Evolutionary conservation across 805 yeast genomes (phyloP).

Genomic region (Starmerella geochares): DNA sequence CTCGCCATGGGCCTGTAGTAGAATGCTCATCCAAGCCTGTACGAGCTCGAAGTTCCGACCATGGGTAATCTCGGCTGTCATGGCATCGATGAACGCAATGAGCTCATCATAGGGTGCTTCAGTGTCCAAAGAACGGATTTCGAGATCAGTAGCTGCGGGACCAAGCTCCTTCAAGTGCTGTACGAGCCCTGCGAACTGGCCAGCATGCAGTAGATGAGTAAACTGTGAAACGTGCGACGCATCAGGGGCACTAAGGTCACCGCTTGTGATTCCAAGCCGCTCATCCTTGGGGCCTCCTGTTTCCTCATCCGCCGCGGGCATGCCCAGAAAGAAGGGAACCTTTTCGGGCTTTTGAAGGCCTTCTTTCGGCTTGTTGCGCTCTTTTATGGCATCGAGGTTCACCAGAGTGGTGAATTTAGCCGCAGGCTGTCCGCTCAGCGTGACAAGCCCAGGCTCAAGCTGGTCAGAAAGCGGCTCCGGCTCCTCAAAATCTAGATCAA

Average conservation of each 20-base stretch:
- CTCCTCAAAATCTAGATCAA: conserved; percentile 31
- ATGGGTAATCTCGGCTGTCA: conserved; percentile 46
- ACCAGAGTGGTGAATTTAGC: conserved; percentile 66
- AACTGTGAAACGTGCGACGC: conserved; percentile 25
- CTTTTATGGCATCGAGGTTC: conserved; percentile 72
- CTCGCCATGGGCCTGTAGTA: conserved; percentile 75
- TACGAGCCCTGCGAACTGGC: conserved; percentile 43
- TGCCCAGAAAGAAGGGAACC: conserved; percentile 64
- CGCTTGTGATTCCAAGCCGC: not conserved
- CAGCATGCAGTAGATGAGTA: conserved; percentile 15
- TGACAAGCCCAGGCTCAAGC: conserved; percentile 49
- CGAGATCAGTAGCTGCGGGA: conserved; percentile 75
- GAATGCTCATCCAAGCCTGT: conserved; percentile 68
- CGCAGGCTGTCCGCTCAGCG: conserved; percentile 70
- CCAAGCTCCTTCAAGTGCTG: conserved; percentile 47
- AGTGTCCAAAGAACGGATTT: conserved; percentile 62
- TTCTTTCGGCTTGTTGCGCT: conserved; percentile 81
- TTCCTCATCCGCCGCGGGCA: conserved; percentile 29
- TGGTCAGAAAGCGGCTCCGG: conserved; percentile 36
- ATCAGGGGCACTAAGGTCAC: conserved; percentile 11
- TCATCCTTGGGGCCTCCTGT: conserved; percentile 12
- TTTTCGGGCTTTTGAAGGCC: conserved; percentile 75
- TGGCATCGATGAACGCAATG: conserved; percentile 53
- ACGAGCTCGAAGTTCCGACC: conserved; percentile 64
- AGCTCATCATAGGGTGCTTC: conserved; percentile 61